Evolutionary conservation across 148 eudicot genomes (phyloP).

Genomic region (Rhododendron ovatum): DNA sequence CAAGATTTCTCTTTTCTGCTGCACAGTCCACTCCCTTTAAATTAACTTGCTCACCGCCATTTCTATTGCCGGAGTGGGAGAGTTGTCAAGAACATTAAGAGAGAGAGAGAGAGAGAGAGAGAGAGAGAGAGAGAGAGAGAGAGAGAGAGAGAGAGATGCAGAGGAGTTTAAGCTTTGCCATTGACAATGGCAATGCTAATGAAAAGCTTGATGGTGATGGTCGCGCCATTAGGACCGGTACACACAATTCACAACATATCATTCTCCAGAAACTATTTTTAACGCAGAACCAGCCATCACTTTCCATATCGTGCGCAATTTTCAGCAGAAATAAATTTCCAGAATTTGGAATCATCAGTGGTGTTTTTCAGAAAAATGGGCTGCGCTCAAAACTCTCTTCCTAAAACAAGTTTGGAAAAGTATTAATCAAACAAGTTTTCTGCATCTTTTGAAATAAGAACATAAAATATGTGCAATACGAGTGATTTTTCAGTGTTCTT

Average conservation of each 20-base stretch:
- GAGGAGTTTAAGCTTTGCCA: background rate
- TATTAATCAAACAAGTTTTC: background rate
- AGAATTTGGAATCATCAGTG: background rate
- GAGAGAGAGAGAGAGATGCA: conserved; percentile 4
- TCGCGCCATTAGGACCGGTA: conserved; percentile 32
- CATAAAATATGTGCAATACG: background rate
- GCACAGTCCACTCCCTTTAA: background rate
- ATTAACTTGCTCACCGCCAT: background rate
- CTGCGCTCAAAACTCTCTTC: background rate
- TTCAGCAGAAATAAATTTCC: background rate
- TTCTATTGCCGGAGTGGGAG: background rate
- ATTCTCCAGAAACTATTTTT: background rate
- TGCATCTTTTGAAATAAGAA: background rate
- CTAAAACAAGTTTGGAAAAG: background rate
- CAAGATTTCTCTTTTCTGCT: too few species aligned
- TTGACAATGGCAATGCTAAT: background rate
- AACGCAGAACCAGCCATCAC: background rate
- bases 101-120: background rate
- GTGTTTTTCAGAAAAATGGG: background rate
- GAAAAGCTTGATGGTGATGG: conserved; percentile 46
- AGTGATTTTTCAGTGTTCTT: background rate
- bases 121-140: background rate
- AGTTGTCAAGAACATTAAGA: background rate
- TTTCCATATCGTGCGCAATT: background rate
- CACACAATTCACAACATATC: background rate